A percentile compares a stretch with the other conserved stretches of the same genome.
Evolutionary conservation across 2,329 filamentous ascomycete genomes (phyloP).

Genomic region (Penicillium sp.): DNA sequence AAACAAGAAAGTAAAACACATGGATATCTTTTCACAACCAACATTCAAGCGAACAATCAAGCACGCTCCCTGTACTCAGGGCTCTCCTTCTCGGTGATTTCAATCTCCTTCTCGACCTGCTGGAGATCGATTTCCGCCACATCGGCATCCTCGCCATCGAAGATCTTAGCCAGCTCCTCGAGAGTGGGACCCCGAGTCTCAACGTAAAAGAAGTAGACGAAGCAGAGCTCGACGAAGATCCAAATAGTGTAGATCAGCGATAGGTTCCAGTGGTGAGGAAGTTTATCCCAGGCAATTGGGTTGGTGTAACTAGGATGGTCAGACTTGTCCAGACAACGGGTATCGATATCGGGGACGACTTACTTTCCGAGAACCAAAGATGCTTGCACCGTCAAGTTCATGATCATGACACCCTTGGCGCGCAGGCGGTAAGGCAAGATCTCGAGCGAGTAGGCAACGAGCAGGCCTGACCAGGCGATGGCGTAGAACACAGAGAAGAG

Average conservation of each 20-base stretch:
- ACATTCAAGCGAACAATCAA: neutral
- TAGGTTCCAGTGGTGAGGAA: slow-evolving; percentile 25
- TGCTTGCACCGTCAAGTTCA: slow-evolving; percentile 52
- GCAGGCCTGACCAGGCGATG: slow-evolving; percentile 29
- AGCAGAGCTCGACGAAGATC: slow-evolving; percentile 31
- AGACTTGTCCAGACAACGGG: neutral
- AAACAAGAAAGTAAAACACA: neutral
- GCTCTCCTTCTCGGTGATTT: slow-evolving; percentile 1
- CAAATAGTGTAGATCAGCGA: slow-evolving; percentile 31
- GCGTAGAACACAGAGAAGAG: slow-evolving; percentile 32
- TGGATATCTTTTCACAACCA: neutral
- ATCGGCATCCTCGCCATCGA: slow-evolving; percentile 60
- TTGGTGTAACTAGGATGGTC: slow-evolving; percentile 22
- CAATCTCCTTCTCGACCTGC: slow-evolving; percentile 36
- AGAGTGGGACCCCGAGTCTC: slow-evolving; percentile 70
- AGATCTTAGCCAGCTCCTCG: slow-evolving; percentile 68
- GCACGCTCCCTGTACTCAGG: neutral
- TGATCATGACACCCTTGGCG: slow-evolving; percentile 42
- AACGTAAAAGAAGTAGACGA: slow-evolving; percentile 43
- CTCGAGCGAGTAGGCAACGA: slow-evolving; percentile 29
- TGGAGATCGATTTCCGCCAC: slow-evolving; percentile 53
- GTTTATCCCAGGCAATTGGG: slow-evolving; percentile 23
- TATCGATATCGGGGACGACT: slow-evolving; percentile 18
- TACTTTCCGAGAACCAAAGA: slow-evolving; percentile 61
- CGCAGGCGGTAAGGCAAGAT: slow-evolving; percentile 40